These are phyloP conservation scores for Takakia lepidozioides DNA, from an alignment of 225 moss, liverwort and hornwort genomes.

Conservation along the genomic window DNA sequence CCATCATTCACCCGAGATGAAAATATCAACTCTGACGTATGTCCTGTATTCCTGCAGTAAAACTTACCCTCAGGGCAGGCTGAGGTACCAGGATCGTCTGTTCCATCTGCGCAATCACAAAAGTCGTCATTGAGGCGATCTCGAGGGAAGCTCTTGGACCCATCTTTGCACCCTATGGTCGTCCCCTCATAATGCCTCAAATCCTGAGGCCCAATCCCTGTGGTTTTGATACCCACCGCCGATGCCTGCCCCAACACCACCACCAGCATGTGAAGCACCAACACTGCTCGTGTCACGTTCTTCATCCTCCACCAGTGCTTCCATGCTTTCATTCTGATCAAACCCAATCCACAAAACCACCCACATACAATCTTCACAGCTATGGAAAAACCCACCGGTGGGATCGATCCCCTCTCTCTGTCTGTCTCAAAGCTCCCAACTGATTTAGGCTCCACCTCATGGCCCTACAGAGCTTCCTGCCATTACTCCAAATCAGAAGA, in stretches of 20 bases:
- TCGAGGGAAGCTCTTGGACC: conserved; percentile 30
- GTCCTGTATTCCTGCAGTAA: conserved; percentile 39
- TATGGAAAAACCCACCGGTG: too few species aligned
- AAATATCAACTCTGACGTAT: conserved; percentile 19
- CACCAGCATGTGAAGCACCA: neutral
- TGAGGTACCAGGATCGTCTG: conserved; percentile 57
- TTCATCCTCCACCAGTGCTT: too few species aligned
- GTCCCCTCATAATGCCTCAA: conserved; percentile 20
- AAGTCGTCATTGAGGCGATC: conserved; percentile 49
- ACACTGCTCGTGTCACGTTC: too few species aligned
- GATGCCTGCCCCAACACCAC: conserved; percentile 8
- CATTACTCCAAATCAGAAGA: too few species aligned
- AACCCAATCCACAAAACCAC: too few species aligned
- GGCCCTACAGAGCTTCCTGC: too few species aligned
- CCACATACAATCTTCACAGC: too few species aligned
- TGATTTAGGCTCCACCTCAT: too few species aligned
- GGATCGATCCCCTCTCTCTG: too few species aligned
- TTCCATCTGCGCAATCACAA: conserved; percentile 55
- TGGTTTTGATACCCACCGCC: conserved; percentile 35
- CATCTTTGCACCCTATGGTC: conserved; percentile 46
- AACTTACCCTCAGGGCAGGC: conserved; percentile 39
- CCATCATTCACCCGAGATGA: conserved; percentile 52
- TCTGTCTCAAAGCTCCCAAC: too few species aligned
- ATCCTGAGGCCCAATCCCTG: conserved; percentile 36
- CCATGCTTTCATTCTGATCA: too few species aligned